A percentile compares a stretch with the other conserved stretches of the same genome.
Conservation (phyloP, 169 alveolate genomes). For the Plasmodium chabaudi region DNA sequence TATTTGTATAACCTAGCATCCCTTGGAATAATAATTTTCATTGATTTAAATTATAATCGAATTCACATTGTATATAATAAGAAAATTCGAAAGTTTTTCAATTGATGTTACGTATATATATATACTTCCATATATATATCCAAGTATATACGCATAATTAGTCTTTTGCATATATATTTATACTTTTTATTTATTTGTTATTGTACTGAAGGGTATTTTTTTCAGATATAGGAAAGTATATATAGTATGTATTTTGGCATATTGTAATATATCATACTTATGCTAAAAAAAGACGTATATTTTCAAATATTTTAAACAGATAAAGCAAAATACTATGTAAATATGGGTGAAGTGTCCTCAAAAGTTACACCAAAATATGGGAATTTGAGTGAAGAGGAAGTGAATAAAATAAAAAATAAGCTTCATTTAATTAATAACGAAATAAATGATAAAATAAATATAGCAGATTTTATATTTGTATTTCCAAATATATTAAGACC, state of each 20-base stretch:
- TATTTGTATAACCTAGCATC: no score
- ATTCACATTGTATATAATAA: no score
- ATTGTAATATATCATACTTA: no score
- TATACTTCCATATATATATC: not conserved
- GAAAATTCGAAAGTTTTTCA: no score
- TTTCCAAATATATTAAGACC: conserved; percentile 73
- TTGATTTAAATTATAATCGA: no score
- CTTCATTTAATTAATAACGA: conserved; percentile 59
- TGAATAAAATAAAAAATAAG: conserved; percentile 51
- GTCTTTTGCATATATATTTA: not conserved
- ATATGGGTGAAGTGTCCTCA: conserved; percentile 75
- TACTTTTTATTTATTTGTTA: no score
- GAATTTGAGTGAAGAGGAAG: conserved; percentile 55
- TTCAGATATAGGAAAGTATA: no score
- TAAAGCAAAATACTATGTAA: not conserved
- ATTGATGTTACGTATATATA: not conserved
- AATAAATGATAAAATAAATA: conserved; percentile 45
- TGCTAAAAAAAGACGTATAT: not conserved
- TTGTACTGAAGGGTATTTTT: no score
- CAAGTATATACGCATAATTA: not conserved
- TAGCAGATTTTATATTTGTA: conserved; percentile 47
- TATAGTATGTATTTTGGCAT: no score
- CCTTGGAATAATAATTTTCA: no score
- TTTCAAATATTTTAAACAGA: not conserved
- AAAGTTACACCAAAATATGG: conserved; percentile 44